Base-by-base conservation (phyloP, 805 yeast genomes). In the Kodamaea fukazawae region DNA sequence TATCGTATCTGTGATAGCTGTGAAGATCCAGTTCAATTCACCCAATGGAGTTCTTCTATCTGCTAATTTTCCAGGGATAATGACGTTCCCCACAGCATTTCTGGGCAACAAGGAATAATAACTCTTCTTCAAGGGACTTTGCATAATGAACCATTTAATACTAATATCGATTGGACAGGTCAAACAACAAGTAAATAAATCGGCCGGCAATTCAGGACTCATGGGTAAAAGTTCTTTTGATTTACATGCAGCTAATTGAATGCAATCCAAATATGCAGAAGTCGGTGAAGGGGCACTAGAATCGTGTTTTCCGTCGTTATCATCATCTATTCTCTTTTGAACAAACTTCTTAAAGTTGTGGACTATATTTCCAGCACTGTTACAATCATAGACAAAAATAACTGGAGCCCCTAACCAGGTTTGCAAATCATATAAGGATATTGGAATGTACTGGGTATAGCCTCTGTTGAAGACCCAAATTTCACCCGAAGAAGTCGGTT, bases 401-500 rank as follows among this genome's bases (percentile, higher is more conserved):
- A 95, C 91, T 0, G 99, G 99, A 1, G 97, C 97, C 7, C 99
- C 99, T 8, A 93, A 68, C 99, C 99, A 93, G 3, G 95, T 83
- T 54, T 93, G 99, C 34, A 93, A 68, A 55, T 93, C 99, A 60
- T 86, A 89, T n/a, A 93, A 65, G 7, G 96, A 86, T 1, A 93
- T 93, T 1, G 99, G 99, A 43, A 93, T 93, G 59, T 93, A 93
- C 64, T 93, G 99, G 1, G 99, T 93, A 59, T 90, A 93, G 1
- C 96, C 96, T 49, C 97, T 71, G 61, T 93, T 93, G 67, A 93
- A 93, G 8, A 93, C 98, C 99, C 99, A 93, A 18, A 93, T 87
- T 57, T 93, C 99, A 16, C 99, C 99, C 33, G 90, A 79, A 26
- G 88, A 81, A 0, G 99, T 93, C 0, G 99, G 98, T 53, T 88